phyloP scores from a whole-genome alignment of 495 filamentous ascomycete species.

The Aspergillus panamensis region DNA sequence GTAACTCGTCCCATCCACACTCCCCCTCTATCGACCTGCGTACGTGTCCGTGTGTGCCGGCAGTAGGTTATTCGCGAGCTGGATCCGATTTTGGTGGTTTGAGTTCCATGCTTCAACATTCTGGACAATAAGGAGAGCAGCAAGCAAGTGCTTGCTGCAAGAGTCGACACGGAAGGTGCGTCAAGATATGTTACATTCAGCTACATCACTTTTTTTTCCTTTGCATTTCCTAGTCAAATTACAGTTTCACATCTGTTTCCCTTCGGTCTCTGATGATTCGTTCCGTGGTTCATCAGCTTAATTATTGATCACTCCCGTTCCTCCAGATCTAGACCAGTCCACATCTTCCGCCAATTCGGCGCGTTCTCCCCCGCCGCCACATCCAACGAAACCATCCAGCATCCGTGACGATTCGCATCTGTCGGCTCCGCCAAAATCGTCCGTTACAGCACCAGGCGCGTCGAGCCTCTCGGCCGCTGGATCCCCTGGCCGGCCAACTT shows the following conservation, averaged over 20 bases:
- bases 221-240: conserved; percentile 4
- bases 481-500: conserved; percentile 33
- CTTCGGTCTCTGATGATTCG: conserved; percentile 7
- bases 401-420: conserved; percentile 33
- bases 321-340: conserved; percentile 41
- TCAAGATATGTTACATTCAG: conserved; percentile 12
- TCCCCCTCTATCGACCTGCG: conserved; percentile 12
- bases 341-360: conserved; percentile 42
- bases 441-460: conserved; percentile 37
- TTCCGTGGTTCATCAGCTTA: conserved; percentile 13
- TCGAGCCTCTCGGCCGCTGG: conserved; percentile 38
- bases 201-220: conserved; percentile 6
- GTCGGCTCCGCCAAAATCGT: conserved; percentile 32
- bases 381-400: conserved; percentile 29
- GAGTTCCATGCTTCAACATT: conserved; percentile 53
- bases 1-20: conserved; percentile 9
- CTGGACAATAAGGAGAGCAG: conserved; percentile 51
- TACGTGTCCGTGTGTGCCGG: conserved; percentile 19
- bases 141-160: conserved; percentile 56
- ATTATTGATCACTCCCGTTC: conserved; percentile 16
- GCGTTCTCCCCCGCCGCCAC: conserved; percentile 35
- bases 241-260: conserved; percentile 11
- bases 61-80: conserved; percentile 32
- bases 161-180: conserved; percentile 51
- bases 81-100: conserved; percentile 25